phyloP scores from a whole-genome alignment of 306 rosid genomes.

The Corylus avellana region DNA sequence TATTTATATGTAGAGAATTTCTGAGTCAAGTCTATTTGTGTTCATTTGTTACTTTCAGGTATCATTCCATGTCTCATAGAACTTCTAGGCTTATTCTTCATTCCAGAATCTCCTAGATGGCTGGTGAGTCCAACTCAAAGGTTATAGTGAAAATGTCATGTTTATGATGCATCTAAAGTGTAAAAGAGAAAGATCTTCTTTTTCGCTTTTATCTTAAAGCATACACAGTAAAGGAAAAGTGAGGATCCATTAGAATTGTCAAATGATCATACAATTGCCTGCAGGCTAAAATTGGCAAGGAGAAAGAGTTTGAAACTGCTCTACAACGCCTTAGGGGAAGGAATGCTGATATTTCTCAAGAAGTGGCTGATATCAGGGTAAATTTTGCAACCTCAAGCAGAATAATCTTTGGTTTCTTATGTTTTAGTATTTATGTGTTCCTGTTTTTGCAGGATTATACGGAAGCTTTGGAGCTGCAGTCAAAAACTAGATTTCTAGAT shows the following conservation, averaged over 20 bases:
- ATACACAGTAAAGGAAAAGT: neutral
- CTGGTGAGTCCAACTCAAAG: slow-evolving; percentile 52
- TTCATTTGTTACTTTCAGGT: slow-evolving; percentile 34
- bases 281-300: slow-evolving; percentile 64
- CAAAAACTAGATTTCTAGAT: slow-evolving; percentile 25
- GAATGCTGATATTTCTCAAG: slow-evolving; percentile 56
- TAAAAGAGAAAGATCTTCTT: neutral
- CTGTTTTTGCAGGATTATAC: slow-evolving; percentile 28
- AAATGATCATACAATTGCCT: slow-evolving; percentile 27
- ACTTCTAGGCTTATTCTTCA: slow-evolving; percentile 67
- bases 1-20: neutral
- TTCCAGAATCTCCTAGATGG: slow-evolving; percentile 96
- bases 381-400: neutral
- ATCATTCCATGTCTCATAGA: slow-evolving; percentile 55
- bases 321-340: slow-evolving; percentile 68
- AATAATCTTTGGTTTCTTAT: neutral
- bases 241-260: neutral
- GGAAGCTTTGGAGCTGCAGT: slow-evolving; percentile 20
- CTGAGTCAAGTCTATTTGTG: neutral
- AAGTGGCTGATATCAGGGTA: slow-evolving; percentile 76
- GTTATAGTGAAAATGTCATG: neutral
- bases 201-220: neutral
- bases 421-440: neutral
- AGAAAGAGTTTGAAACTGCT: slow-evolving; percentile 58
- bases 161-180: neutral